These are phyloP conservation scores for Teunomyces aglyptinius DNA, from an alignment of 805 yeast species.

Conservation along the genomic window DNA sequence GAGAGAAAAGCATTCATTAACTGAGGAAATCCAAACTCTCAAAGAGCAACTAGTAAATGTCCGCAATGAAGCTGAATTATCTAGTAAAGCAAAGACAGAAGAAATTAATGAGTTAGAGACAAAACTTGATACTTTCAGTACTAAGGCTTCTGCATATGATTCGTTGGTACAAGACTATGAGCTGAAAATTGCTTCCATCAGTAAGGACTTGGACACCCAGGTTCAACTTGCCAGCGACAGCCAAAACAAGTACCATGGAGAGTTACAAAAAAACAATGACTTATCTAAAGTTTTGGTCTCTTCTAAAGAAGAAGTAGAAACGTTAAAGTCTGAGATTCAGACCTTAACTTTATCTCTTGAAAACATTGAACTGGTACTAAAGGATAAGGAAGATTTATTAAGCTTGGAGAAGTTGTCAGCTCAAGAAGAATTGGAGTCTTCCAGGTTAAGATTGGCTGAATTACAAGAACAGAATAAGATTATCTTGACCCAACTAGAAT, in stretches of 20 bases:
- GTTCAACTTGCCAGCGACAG: slow-evolving; percentile 45
- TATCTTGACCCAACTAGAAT: slow-evolving; percentile 66
- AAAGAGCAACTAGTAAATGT: slow-evolving; percentile 4
- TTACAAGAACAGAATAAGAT: slow-evolving; percentile 66
- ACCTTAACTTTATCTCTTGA: background rate
- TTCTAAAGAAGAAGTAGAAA: slow-evolving; percentile 14
- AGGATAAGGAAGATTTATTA: slow-evolving; percentile 15
- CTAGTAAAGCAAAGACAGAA: slow-evolving; percentile 16
- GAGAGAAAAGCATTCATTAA: slow-evolving; percentile 23
- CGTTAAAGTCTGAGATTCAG: slow-evolving; percentile 6
- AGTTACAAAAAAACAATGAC: slow-evolving; percentile 54
- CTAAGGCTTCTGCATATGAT: slow-evolving; percentile 36
- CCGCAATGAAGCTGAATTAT: slow-evolving; percentile 19
- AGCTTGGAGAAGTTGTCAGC: slow-evolving; percentile 20
- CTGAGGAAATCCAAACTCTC: slow-evolving; percentile 11
- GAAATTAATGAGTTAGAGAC: slow-evolving; percentile 28
- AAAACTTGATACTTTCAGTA: slow-evolving; percentile 18
- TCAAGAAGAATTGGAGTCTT: slow-evolving; percentile 37
- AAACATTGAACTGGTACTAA: background rate
- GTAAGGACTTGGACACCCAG: slow-evolving; percentile 40
- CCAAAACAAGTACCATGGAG: slow-evolving; percentile 55
- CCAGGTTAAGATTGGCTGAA: slow-evolving; percentile 50
- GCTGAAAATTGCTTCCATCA: slow-evolving; percentile 24
- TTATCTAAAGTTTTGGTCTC: slow-evolving; percentile 33
- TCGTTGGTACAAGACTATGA: slow-evolving; percentile 31